These are phyloP conservation scores for Xylaria bambusicola DNA, from an alignment of 495 filamentous ascomycete genomes.

Conservation along the genomic window DNA sequence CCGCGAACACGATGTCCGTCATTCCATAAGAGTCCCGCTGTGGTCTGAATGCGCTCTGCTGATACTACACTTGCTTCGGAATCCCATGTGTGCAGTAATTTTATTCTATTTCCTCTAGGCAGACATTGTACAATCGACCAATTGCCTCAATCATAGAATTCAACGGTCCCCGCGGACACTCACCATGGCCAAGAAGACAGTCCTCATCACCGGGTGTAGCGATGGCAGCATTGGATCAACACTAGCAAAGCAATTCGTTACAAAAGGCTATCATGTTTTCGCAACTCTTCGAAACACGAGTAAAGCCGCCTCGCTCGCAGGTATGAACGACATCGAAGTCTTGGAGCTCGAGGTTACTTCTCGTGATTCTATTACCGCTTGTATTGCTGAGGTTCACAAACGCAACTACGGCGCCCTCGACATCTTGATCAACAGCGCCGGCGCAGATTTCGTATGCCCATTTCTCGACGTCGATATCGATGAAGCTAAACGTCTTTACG, in stretches of 20 bases:
- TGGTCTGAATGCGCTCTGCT: too few species aligned
- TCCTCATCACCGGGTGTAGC: constrained; percentile 54
- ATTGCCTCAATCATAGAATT: too few species aligned
- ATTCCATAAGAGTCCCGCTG: too few species aligned
- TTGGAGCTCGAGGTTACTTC: constrained; percentile 26
- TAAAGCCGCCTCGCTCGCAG: constrained; percentile 30
- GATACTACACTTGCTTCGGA: too few species aligned
- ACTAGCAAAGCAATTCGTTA: constrained; percentile 20
- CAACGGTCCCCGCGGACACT: too few species aligned
- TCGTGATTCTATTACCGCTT: constrained; percentile 15
- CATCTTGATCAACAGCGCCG: constrained; percentile 58
- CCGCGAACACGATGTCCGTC: too few species aligned
- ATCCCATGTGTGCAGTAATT: too few species aligned
- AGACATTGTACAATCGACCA: too few species aligned
- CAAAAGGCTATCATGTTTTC: constrained; percentile 42
- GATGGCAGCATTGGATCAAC: constrained; percentile 48
- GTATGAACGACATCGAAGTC: constrained; percentile 29
- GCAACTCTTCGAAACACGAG: constrained; percentile 40
- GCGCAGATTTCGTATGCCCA: constrained; percentile 38
- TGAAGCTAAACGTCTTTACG: constrained; percentile 45
- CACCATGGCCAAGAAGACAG: constrained; percentile 13
- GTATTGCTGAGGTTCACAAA: constrained; percentile 7
- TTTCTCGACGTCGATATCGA: constrained; percentile 48
- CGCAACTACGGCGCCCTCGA: constrained; percentile 40
- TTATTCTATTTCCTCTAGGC: too few species aligned